Evolutionary conservation across 768 basidiomycete genomes (phyloP).

Genomic region (Trametes gibbosa): DNA sequence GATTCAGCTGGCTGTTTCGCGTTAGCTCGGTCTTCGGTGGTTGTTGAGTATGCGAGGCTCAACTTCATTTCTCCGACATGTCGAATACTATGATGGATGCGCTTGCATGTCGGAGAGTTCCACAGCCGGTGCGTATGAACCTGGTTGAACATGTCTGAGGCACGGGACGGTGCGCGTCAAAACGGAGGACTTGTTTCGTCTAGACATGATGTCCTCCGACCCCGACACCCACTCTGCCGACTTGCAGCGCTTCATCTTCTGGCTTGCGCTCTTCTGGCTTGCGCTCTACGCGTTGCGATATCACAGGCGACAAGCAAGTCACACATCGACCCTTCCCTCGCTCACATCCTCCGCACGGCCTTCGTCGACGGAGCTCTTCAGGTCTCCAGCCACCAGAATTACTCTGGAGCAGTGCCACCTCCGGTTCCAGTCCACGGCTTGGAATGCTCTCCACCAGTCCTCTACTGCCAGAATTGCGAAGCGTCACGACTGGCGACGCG

Average conservation of each 20-base stretch:
- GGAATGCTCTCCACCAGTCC: slow-evolving; percentile 49
- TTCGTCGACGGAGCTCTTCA: slow-evolving; percentile 12
- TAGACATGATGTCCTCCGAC: not conserved
- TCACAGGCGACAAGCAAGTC: not conserved
- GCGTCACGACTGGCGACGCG: slow-evolving; percentile 24
- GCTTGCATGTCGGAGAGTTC: no score
- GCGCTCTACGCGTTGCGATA: not conserved
- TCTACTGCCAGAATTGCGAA: slow-evolving; percentile 37
- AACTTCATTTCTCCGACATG: no score
- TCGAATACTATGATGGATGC: no score
- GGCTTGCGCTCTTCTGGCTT: slow-evolving; percentile 9
- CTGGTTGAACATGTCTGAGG: no score
- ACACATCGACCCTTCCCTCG: slow-evolving; percentile 1
- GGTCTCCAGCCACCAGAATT: slow-evolving; percentile 8
- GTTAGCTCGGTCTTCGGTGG: no score
- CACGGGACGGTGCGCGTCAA: not conserved
- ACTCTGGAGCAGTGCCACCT: slow-evolving; percentile 27
- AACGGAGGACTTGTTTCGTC: not conserved
- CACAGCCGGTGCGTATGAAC: no score
- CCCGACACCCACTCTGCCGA: not conserved
- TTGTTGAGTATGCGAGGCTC: no score
- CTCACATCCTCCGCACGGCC: not conserved
- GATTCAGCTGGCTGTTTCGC: no score
- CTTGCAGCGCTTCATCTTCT: not conserved
- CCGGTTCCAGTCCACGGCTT: slow-evolving; percentile 45